phyloP scores from a whole-genome alignment of 441 rosid genomes.

The Macaranga tanarius region DNA sequence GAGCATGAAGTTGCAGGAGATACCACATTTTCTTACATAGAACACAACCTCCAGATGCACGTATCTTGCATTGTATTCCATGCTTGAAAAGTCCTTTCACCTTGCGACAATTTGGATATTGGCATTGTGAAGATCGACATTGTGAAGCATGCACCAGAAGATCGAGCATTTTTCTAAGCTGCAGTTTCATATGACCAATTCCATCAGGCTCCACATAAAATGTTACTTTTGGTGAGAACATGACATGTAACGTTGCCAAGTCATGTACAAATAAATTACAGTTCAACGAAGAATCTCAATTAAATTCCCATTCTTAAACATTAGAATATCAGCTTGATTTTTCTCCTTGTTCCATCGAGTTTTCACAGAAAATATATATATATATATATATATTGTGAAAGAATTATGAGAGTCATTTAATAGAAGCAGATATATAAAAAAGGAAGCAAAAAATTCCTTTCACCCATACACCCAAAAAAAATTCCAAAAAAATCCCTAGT shows the following conservation, averaged over 20 bases:
- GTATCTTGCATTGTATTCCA: slow-evolving; percentile 88
- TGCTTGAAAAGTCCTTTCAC: slow-evolving; percentile 97
- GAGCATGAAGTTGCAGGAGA: slow-evolving; percentile 97
- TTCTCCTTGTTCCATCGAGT: not conserved
- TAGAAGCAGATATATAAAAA: not conserved
- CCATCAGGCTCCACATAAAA: slow-evolving; percentile 13
- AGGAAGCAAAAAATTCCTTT: not conserved
- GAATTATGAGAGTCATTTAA: not conserved
- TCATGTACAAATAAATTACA: not conserved
- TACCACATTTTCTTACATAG: slow-evolving; percentile 99
- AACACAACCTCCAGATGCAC: slow-evolving; percentile 95
- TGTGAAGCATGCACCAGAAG: slow-evolving; percentile 98
- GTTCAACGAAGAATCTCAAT: not conserved
- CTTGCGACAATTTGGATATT: slow-evolving; percentile 97
- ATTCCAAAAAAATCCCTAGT: not conserved
- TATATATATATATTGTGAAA: too few species aligned
- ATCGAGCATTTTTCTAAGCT: slow-evolving; percentile 99
- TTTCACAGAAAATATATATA: too few species aligned
- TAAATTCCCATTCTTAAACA: not conserved
- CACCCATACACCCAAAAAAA: not conserved
- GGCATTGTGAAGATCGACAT: slow-evolving; percentile 85
- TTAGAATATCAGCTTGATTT: not conserved
- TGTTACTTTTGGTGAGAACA: not conserved
- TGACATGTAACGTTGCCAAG: not conserved
- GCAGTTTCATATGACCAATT: slow-evolving; percentile 35